Conservation (phyloP, 768 basidiomycete genomes). For the Termitomyces sp. region DNA sequence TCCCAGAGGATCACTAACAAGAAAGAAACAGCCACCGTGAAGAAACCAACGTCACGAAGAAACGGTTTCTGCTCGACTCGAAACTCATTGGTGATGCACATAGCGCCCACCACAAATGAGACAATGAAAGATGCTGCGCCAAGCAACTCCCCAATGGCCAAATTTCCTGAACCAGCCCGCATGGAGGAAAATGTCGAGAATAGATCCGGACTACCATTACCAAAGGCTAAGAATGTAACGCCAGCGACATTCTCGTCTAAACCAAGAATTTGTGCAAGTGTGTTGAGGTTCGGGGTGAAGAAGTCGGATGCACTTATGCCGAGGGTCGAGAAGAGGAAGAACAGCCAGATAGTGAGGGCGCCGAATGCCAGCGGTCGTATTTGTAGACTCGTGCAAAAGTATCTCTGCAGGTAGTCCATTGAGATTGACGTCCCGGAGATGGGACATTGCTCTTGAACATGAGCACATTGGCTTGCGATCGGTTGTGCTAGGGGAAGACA, state of each 20-base stretch:
- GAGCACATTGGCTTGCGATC: conserved; percentile 52
- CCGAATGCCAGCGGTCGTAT: conserved; percentile 57
- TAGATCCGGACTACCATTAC: conserved; percentile 94
- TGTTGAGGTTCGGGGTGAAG: conserved; percentile 94
- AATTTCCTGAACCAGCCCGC: conserved; percentile 73
- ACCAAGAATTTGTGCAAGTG: conserved; percentile 80
- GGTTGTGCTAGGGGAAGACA: conserved; percentile 62
- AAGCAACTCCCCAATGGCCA: conserved; percentile 92
- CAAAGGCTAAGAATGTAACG: conserved; percentile 95
- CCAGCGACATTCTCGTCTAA: conserved; percentile 93
- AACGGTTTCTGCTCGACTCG: conserved; percentile 76
- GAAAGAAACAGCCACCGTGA: conserved; percentile 75
- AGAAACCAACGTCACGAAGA: conserved; percentile 92
- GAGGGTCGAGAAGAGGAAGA: conserved; percentile 93
- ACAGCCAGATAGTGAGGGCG: conserved; percentile 69
- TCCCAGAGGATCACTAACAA: conserved; percentile 78
- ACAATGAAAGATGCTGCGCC: conserved; percentile 96
- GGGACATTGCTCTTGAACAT: conserved; percentile 57
- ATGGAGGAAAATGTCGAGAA: conserved; percentile 96
- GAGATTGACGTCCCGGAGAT: conserved; percentile 58
- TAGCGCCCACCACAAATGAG: conserved; percentile 94
- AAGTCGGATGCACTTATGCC: conserved; percentile 96
- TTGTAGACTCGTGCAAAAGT: conserved; percentile 60
- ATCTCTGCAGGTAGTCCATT: conserved; percentile 61
- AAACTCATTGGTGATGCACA: conserved; percentile 96